Conservation (phyloP, 139 green algal species). For the Limnomonas spitsbergensis region DNA sequence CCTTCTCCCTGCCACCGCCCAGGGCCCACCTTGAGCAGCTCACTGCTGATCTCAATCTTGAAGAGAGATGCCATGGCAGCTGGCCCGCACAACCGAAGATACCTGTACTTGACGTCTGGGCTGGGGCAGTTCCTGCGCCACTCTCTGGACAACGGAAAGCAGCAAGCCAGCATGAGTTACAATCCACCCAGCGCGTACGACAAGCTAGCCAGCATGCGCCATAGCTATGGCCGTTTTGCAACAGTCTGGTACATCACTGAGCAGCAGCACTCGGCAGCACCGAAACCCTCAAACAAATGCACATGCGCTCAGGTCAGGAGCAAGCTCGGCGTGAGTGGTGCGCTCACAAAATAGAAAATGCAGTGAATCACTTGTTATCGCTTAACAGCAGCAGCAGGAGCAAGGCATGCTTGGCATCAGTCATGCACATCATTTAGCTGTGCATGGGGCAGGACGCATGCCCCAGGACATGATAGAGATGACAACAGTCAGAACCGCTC, state of each 20-base stretch:
- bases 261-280: not conserved
- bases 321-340: too few species aligned
- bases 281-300: too few species aligned
- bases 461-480: too few species aligned
- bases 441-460: too few species aligned
- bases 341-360: too few species aligned
- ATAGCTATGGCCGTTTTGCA: not conserved
- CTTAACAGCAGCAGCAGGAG: too few species aligned
- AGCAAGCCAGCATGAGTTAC: not conserved
- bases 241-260: not conserved
- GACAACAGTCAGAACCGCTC: too few species aligned
- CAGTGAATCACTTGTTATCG: too few species aligned
- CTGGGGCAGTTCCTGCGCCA: conserved; percentile 36
- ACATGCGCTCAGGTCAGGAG: too few species aligned
- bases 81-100: conserved; percentile 31
- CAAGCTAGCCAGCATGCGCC: not conserved
- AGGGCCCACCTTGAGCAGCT: conserved; percentile 30
- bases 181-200: not conserved
- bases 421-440: too few species aligned
- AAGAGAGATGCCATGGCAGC: conserved; percentile 28
- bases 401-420: too few species aligned
- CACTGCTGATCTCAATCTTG: conserved; percentile 36
- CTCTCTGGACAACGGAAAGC: too few species aligned
- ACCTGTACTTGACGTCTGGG: conserved; percentile 34
- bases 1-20: not conserved